A percentile compares a stretch with the other conserved stretches of the same genome.
Conservation (phyloP, 495 filamentous ascomycete genomes). For the Talaromyces liani region DNA sequence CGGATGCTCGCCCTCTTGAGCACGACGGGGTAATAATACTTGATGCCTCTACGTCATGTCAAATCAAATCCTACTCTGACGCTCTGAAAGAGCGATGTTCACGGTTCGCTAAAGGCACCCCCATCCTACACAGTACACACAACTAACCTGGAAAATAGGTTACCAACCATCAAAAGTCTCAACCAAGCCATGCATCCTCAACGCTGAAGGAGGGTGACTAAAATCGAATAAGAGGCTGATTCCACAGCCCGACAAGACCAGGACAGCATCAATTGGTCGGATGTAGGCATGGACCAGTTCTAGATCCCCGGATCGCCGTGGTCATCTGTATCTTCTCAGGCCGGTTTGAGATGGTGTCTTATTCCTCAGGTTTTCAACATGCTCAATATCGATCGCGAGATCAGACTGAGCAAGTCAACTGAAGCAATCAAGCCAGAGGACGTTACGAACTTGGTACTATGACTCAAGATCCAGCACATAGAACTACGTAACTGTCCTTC, state of each 20-base stretch:
- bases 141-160: background rate
- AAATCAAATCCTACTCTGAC: background rate
- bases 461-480: background rate
- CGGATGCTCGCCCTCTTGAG: too few species aligned
- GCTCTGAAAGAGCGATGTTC: background rate
- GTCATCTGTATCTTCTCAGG: background rate
- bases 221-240: background rate
- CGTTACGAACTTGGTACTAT: too few species aligned
- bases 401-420: too few species aligned
- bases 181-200: background rate
- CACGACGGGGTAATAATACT: too few species aligned
- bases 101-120: background rate
- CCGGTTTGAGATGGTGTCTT: background rate
- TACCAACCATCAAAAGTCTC: background rate
- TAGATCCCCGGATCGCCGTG: background rate
- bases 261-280: background rate
- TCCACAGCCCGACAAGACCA: background rate
- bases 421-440: too few species aligned
- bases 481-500: background rate
- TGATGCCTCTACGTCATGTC: background rate
- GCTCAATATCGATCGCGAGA: background rate
- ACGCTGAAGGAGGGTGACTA: background rate
- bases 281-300: background rate
- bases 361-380: background rate
- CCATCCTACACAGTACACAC: background rate